phyloP scores from a whole-genome alignment of 2,329 filamentous ascomycete species.

The Claviceps spartinae region DNA sequence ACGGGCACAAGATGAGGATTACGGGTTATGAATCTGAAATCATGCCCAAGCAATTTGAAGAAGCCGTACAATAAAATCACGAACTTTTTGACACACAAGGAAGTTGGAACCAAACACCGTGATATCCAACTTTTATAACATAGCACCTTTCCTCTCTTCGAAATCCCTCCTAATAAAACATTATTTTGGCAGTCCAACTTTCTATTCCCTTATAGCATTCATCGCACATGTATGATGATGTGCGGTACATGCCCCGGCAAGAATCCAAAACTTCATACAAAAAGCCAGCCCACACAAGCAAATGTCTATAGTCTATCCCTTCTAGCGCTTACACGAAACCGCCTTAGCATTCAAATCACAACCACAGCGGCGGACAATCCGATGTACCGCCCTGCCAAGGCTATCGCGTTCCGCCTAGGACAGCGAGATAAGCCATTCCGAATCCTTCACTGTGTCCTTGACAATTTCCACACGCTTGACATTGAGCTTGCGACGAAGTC shows the following conservation, averaged over 20 bases:
- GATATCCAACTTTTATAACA: too few species aligned
- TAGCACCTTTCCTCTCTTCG: too few species aligned
- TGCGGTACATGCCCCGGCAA: background rate
- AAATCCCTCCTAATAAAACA: too few species aligned
- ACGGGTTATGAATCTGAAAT: too few species aligned
- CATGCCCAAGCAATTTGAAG: too few species aligned
- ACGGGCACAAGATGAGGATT: too few species aligned
- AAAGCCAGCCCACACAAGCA: background rate
- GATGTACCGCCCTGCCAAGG: background rate
- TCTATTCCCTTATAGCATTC: too few species aligned
- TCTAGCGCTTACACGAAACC: background rate
- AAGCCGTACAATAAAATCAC: too few species aligned
- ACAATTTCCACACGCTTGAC: background rate
- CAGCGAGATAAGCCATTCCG: slow-evolving; percentile 1
- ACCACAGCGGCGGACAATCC: background rate
- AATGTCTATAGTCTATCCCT: background rate
- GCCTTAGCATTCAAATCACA: background rate
- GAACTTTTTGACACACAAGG: too few species aligned
- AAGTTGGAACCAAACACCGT: too few species aligned
- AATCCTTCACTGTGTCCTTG: background rate
- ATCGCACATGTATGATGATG: background rate
- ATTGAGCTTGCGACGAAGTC: background rate
- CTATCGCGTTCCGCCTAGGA: background rate
- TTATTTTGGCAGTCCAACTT: too few species aligned
- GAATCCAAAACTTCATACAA: background rate